Evolutionary conservation across 805 yeast genomes (phyloP), one percentile per base, ranked within the genome.

Genomic region (Scheffersomyces lignosus): DNA sequence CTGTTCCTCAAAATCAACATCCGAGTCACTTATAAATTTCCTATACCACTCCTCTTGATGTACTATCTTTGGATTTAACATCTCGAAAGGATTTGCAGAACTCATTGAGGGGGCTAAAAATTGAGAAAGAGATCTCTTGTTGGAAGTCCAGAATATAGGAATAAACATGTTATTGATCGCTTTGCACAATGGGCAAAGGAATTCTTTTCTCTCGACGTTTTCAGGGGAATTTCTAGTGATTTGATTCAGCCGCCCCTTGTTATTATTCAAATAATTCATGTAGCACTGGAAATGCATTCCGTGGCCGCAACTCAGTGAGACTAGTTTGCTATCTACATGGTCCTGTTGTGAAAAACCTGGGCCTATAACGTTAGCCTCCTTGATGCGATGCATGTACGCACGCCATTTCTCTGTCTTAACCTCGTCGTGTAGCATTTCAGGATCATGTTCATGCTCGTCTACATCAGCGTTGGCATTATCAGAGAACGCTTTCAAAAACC

Each of bases 111-210:
- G 47, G 10, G 30, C 15, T 18, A 66, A 37, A 32, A 54, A 62
- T 3, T 45, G 34, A 3, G 35, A 26, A 27, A 69, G 48, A 5
- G 52, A 49, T 32, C 66, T 49, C 29, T 57, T 62, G 51, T 83
- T 83, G 3, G 64, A 48, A 2, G 69, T 52, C 78, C 87, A 83
- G 24, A 83, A 54, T 1, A 85, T 67, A 0, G 98, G 99, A 29
- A 91, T 64, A 54, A 91, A 88, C 41, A 83, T 73, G 54, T 91
- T 91, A 53, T 84, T 85, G 30, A 91, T 68, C 0, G 95, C 83
- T 42, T 88, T 88, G 66, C 99, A 91, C 25, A 91, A 71, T 0
- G 98, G 98, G 53, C 99, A 91, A 17, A 87, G 63, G 47, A 87
- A 83, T 51, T 90, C 95, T 5, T 80, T 77, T 39, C 78, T 77